phyloP scores from a whole-genome alignment of 2,329 filamentous ascomycete genomes.

The Cryphonectria radicalis region DNA sequence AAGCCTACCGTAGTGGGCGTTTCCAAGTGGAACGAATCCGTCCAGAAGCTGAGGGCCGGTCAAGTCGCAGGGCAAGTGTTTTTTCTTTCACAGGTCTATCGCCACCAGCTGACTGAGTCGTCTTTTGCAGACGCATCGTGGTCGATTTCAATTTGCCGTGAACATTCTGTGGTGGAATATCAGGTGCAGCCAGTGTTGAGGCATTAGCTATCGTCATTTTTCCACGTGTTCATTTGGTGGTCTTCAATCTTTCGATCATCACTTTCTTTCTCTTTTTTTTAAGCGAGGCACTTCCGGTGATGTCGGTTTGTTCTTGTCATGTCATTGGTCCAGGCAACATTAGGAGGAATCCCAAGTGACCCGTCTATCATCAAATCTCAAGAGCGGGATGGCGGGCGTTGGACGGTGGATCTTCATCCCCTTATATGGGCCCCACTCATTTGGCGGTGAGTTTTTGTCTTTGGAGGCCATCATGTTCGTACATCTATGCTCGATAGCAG shows the following conservation, averaged over 20 bases:
- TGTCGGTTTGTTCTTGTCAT: not conserved
- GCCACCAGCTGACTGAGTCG: not conserved
- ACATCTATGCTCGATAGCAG: not conserved
- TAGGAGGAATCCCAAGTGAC: not conserved
- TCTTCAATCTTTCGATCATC: not conserved
- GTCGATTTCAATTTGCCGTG: slow-evolving; percentile 13
- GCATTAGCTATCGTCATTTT: not conserved
- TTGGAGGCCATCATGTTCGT: not conserved
- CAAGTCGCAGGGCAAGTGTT: not conserved
- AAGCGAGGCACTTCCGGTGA: not conserved
- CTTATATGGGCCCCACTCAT: slow-evolving; percentile 20
- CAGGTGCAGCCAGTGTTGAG: not conserved
- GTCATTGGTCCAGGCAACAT: not conserved
- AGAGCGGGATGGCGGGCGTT: slow-evolving; percentile 1
- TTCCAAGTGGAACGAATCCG: not conserved
- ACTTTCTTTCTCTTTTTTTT: not conserved
- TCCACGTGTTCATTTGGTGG: not conserved
- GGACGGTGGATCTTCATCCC: slow-evolving; percentile 21
- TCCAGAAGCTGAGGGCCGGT: not conserved
- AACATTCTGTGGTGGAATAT: not conserved
- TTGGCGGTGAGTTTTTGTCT: slow-evolving; percentile 23
- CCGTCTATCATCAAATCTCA: not conserved
- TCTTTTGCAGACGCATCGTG: slow-evolving; percentile 10
- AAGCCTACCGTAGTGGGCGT: slow-evolving; percentile 6
- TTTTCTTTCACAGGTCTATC: not conserved